A percentile compares a stretch with the other conserved stretches of the same genome.
Evolutionary conservation across 2,329 filamentous ascomycete species (phyloP).

Genomic region (Aspergillus tanneri): DNA sequence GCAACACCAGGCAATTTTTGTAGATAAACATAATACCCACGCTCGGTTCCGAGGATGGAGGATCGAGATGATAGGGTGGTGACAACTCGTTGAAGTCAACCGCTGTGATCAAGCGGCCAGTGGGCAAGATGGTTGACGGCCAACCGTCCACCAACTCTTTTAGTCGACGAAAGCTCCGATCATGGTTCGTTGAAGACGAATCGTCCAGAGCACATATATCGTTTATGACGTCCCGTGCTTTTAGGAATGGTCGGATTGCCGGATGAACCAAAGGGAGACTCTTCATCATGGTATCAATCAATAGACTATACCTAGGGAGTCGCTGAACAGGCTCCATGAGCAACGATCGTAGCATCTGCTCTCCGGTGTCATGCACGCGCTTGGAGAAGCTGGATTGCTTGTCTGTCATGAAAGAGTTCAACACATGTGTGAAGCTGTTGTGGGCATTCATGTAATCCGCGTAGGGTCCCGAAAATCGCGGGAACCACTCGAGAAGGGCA

Average conservation of each 20-base stretch:
- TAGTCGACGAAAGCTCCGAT: conserved; percentile 70
- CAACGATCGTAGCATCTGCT: conserved; percentile 85
- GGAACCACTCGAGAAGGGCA: conserved; percentile 86
- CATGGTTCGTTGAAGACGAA: conserved; percentile 63
- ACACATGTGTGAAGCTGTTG: conserved; percentile 76
- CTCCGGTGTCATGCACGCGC: conserved; percentile 76
- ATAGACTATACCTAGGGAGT: conserved; percentile 87
- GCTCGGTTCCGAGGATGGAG: conserved; percentile 45
- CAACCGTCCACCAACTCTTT: conserved; percentile 75
- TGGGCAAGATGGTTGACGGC: conserved; percentile 69
- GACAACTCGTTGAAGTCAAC: conserved; percentile 75
- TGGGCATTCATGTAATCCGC: conserved; percentile 90
- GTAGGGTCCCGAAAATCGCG: conserved; percentile 86
- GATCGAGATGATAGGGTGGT: conserved; percentile 64
- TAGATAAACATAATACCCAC: conserved; percentile 79
- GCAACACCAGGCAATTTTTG: conserved; percentile 73
- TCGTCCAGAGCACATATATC: conserved; percentile 94
- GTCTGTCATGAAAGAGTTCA: conserved; percentile 73
- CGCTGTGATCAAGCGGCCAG: conserved; percentile 76
- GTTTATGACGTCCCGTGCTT: conserved; percentile 87
- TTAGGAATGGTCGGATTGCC: conserved; percentile 77
- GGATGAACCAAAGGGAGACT: conserved; percentile 83
- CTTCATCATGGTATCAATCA: conserved; percentile 92
- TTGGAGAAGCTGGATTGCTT: conserved; percentile 79
- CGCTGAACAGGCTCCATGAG: conserved; percentile 96